phyloP scores from a whole-genome alignment of 352 stramenopile genomes.

The Phytophthora tubulina region DNA sequence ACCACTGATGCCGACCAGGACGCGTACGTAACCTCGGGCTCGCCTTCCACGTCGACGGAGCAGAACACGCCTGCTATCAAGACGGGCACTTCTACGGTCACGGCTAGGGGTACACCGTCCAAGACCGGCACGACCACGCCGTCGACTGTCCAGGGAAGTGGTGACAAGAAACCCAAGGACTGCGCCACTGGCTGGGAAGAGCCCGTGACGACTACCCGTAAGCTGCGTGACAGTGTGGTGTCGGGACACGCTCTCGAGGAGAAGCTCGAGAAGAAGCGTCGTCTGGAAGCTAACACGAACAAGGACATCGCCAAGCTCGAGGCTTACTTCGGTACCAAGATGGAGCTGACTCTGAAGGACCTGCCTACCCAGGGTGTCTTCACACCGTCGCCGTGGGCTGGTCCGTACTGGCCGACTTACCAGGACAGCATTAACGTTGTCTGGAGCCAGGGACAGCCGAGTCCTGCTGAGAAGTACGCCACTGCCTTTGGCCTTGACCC shows the following conservation, averaged over 20 bases:
- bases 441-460: conserved; percentile 18
- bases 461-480: conserved; percentile 56
- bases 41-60: too few relatives aligned
- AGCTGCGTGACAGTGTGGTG: neutral
- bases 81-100: too few relatives aligned
- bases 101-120: too few relatives aligned
- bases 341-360: conserved; percentile 35
- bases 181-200: conserved; percentile 37
- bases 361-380: conserved; percentile 26
- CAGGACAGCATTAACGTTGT: conserved; percentile 68
- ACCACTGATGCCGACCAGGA: conserved; percentile 22
- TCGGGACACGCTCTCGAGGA: conserved; percentile 3
- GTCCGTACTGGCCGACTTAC: conserved; percentile 69
- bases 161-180: conserved; percentile 19
- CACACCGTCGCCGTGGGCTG: conserved; percentile 47
- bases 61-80: too few relatives aligned
- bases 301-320: conserved; percentile 38
- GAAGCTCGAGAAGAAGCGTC: conserved; percentile 24
- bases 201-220: neutral
- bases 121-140: conserved; percentile 11
- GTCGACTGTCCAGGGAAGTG: conserved; percentile 6
- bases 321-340: conserved; percentile 31
- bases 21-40: conserved; percentile 9
- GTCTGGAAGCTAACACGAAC: conserved; percentile 20
- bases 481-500: conserved; percentile 50